Evolutionary conservation across 495 filamentous ascomycete genomes (phyloP).

Genomic region (Xylaria acuta): DNA sequence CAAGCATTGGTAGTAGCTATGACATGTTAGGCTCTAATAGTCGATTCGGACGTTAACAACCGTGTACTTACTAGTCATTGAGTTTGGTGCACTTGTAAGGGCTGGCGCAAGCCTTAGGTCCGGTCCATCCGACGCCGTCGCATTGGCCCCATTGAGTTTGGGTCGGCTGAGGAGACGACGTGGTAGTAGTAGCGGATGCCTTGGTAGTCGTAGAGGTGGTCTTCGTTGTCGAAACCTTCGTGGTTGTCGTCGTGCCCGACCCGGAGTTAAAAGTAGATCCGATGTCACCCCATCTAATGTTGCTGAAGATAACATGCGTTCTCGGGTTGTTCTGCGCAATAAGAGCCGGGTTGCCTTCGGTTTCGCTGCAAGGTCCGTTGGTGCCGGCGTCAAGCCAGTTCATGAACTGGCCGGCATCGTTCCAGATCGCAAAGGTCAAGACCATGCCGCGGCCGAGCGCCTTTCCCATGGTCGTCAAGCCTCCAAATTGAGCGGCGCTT

Average conservation of each 20-base stretch:
- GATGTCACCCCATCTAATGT: slow-evolving; percentile 72
- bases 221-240: background rate
- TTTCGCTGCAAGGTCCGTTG: slow-evolving; percentile 65
- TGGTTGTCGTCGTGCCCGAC: background rate
- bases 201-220: background rate
- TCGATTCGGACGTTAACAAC: background rate
- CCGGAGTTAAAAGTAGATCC: slow-evolving; percentile 45
- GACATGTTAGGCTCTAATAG: background rate
- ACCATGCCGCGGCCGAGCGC: slow-evolving; percentile 65
- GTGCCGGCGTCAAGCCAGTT: slow-evolving; percentile 69
- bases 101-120: slow-evolving; percentile 45
- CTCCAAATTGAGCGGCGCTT: slow-evolving; percentile 64
- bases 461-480: slow-evolving; percentile 59
- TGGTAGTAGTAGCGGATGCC: background rate
- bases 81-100: slow-evolving; percentile 38
- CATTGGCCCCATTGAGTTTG: slow-evolving; percentile 49
- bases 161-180: background rate
- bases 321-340: slow-evolving; percentile 55
- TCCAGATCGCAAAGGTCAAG: slow-evolving; percentile 72
- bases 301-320: slow-evolving; percentile 67
- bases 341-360: slow-evolving; percentile 59
- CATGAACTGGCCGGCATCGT: slow-evolving; percentile 69
- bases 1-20: slow-evolving; percentile 12
- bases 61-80: slow-evolving; percentile 40
- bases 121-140: slow-evolving; percentile 51